Conservation (phyloP, 2,329 filamentous ascomycete species). For the Paecilomyces dactylethromorphus region DNA sequence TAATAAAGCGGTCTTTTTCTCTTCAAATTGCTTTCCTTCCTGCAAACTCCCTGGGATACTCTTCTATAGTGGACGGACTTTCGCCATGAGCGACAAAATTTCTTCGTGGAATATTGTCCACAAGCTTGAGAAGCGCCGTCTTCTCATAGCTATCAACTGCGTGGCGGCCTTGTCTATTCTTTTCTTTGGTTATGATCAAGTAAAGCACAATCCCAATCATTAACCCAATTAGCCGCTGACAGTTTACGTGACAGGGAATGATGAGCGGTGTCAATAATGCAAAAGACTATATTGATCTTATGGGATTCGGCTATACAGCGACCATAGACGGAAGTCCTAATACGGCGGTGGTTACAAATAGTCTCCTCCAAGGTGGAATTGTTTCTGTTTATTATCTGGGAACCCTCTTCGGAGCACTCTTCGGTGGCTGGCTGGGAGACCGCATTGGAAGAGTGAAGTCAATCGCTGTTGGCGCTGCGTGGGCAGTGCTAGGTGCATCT, state of each 20-base stretch:
- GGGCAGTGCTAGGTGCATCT: constrained; percentile 55
- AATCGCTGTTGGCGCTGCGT: constrained; percentile 53
- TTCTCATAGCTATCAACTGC: constrained; percentile 57
- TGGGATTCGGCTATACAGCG: constrained; percentile 58
- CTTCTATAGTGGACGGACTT: not conserved
- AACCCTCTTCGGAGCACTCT: constrained; percentile 57
- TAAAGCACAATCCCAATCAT: not conserved
- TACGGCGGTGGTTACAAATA: constrained; percentile 52
- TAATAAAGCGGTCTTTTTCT: not conserved
- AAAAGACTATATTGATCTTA: constrained; percentile 56
- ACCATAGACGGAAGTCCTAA: constrained; percentile 31
- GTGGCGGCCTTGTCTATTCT: constrained; percentile 61
- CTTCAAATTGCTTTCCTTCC: not conserved
- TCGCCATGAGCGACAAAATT: constrained; percentile 32
- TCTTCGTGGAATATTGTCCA: constrained; percentile 45
- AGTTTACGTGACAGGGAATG: constrained; percentile 27
- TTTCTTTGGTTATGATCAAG: constrained; percentile 57
- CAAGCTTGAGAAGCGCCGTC: constrained; percentile 47
- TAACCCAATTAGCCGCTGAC: not conserved
- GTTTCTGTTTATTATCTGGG: constrained; percentile 54
- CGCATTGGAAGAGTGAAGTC: constrained; percentile 56
- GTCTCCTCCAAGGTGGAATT: constrained; percentile 57
- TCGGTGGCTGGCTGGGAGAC: constrained; percentile 60
- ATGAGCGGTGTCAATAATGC: constrained; percentile 62
- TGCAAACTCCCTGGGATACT: not conserved